phyloP scores from a whole-genome alignment of 2,329 filamentous ascomycete species.

The Penicillium palitans region DNA sequence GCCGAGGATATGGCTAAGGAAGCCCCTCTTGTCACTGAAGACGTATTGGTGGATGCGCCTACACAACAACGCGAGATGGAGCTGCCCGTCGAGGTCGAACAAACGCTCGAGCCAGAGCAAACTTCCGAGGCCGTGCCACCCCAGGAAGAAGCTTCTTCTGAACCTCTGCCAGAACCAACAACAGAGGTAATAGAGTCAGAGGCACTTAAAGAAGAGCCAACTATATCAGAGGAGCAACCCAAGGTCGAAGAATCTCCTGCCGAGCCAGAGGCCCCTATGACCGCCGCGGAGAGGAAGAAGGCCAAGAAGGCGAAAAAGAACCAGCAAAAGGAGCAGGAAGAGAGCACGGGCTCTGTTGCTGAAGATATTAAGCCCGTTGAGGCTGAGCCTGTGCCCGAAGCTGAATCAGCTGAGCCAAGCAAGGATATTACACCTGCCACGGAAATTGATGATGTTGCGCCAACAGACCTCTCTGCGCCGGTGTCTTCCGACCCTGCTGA shows the following conservation, averaged over 20 bases:
- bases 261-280: slow-evolving; percentile 17
- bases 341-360: not conserved
- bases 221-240: not conserved
- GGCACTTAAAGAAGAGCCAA: not conserved
- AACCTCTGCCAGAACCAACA: not conserved
- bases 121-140: not conserved
- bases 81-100: not conserved
- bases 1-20: slow-evolving; percentile 2
- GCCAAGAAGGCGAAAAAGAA: slow-evolving; percentile 22
- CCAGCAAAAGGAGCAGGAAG: slow-evolving; percentile 16
- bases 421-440: not conserved
- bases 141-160: not conserved
- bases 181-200: not conserved
- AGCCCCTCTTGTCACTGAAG: not conserved
- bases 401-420: not conserved
- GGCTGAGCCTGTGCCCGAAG: not conserved
- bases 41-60: not conserved
- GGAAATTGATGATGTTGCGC: slow-evolving; percentile 5
- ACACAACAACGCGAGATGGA: not conserved
- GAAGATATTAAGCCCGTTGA: slow-evolving; percentile 9
- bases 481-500: not conserved
- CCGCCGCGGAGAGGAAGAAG: slow-evolving; percentile 18
- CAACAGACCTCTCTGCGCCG: not conserved
- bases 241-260: not conserved
- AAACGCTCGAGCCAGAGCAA: not conserved